Evolutionary conservation across 352 stramenopile species (phyloP), one percentile per base, ranked within the genome.

Genomic region (Globisporangium okanoganense): DNA sequence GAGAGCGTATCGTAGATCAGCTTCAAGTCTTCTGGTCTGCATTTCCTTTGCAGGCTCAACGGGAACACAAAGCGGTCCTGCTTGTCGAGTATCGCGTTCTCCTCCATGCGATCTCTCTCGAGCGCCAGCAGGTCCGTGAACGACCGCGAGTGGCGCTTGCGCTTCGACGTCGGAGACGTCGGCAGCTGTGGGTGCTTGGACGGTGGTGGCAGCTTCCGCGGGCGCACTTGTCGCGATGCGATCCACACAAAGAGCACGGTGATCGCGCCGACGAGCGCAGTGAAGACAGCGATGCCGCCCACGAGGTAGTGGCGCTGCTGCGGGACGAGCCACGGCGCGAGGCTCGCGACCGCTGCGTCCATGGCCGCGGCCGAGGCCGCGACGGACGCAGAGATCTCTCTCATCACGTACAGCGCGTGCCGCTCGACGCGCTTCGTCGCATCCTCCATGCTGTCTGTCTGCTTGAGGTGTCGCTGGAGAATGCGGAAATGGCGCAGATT

Each of bases 201-300:
- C 44, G 73, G 67, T 2, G 67, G 56, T n/a, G 70, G 61, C 35
- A 61, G 62, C 56, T 79, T 79, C 1, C 82, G 77, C 16, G 85
- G 82, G 1, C 85, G 80, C 49, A 92, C 82, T 58, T 92, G 85
- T 12, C 85, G 79, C 22, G 84, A 94, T 25, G 83, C 79, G 31
- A 95, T 81, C 86, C 86, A 95, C 24, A 91, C 57, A 65, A 92
- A 94, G 24, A 95, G 69, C 41, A 71, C 70, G 9, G 65, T 70
- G 14, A 84, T 76, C 24, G 68, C 52, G 6, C 75, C 67, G 3
- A 82, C 62, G 7, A 92, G 70, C 3, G 79, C 57, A 5, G 76
- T 71, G 38, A 68, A 63, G 12, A 87, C 72, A 0, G 78, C 77
- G 9, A 78, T 69, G 31, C 75, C 72, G 9, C 75, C 77, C 5